Evolutionary conservation across 148 eudicot genomes (phyloP), one percentile per base, ranked within the genome.

Genomic region (Dysphania ambrosioides): DNA sequence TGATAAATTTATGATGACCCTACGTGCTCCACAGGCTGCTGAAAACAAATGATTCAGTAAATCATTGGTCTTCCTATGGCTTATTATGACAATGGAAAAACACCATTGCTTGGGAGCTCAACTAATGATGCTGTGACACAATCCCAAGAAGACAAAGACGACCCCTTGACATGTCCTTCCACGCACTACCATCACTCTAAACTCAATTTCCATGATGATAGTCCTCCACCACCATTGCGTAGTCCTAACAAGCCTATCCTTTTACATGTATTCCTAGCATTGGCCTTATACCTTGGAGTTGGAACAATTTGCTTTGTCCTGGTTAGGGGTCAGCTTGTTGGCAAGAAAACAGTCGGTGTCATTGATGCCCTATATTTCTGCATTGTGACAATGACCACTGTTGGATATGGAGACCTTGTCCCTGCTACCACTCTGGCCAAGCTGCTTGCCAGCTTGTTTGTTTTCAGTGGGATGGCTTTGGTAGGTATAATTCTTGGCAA

Each of bases 341-440:
- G 97, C 3, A 82, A 68, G 47, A 86, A 87, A 73, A 92, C 97
- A n/a, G 86, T 76, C 27, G 86, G 75, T 13, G 10, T 89, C 7
- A 71, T 92, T 1, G 97, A 92, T 61, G 88, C 94, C 61, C 77
- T 92, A 8, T 92, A 92, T 62, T 85, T 92, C 55, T 92, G 92
- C 65, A 82, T 89, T 34, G 93, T 92, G 29, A 89, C 94, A 2
- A 89, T 92, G 97, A 92, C 94, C 0, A 90, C 97, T 5, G 92
- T 90, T 59, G 97, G 97, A 35, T 92, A 92, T n/a, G 97, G 92
- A 9, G 94, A 92, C 76, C 93, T 91, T n/a, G 93, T 89, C 21
- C 97, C 97, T 24, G 72, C 82, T 5, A 91, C 85, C 75, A 69
- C 72, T 15, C 66, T 84, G 53, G 75, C 97, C 12, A 91, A 89